Evolutionary conservation across 371 early-diverging fungal genomes (phyloP), one percentile per base, ranked within the genome.

Genomic region (Mortierella sp.): DNA sequence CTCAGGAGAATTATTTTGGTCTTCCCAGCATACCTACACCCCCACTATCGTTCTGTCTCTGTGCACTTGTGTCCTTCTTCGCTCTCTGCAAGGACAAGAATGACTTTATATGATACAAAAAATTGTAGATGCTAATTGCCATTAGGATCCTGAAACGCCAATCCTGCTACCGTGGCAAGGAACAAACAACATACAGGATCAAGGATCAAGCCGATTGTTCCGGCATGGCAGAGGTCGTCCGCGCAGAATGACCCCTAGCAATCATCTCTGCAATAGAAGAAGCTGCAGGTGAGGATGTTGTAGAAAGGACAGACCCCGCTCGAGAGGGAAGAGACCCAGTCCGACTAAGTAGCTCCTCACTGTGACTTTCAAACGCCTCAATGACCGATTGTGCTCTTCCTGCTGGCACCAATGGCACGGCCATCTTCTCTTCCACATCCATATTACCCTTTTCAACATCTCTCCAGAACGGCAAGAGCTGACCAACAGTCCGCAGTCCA

Each of bases 381-480:
- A 75, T 61, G 9, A 68, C 68, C 8, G 59, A 41, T 26, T 64
- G 64, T 2, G 68, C 69, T 14, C 17, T 50, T 17, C 64, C 59
- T 9, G 52, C 48, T 46, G 58, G 63, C 1, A 75, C 75, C 27
- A 75, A 14, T 27, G 75, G 64, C 19, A 75, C 64, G 7, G 43
- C 50, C 2, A 68, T 60, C 37, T 68, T 60, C 21, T 64, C 69
- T 50, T 68, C 64, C 51, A 60, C 55, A n/a, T 55, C 50, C 21
- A 37, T 27, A 9, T 75, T 47, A 2, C 75, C 75, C 21, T 48
- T 34, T 17, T 75, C 75, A 11, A 75, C 75, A 8, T 75, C 75
- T 44, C 32, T 67, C 75, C 75, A 75, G 37, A 68, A 75, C 8
- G 69, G 69, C 17, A 75, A 41, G n/a, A 75, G 55, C 28, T 75